Evolutionary conservation across 805 yeast species (phyloP).

Genomic region (Yarrowia alimentaria): DNA sequence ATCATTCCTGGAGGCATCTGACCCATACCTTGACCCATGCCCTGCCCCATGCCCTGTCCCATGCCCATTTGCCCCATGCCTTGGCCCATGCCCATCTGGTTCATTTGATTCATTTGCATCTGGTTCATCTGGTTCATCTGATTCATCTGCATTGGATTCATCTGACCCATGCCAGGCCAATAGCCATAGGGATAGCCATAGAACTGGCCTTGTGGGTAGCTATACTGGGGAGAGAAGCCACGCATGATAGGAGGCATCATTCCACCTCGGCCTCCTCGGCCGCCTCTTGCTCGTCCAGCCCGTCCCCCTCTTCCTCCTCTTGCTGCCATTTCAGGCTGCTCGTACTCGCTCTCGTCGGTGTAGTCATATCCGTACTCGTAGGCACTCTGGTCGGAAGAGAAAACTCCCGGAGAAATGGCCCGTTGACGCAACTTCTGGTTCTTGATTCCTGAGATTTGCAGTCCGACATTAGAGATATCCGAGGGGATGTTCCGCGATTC

Average conservation of each 20-base stretch:
- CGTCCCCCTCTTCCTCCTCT: slow-evolving; percentile 6
- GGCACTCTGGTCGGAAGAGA: slow-evolving; percentile 12
- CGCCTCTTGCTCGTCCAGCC: slow-evolving; percentile 1
- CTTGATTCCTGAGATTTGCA: slow-evolving; percentile 7
- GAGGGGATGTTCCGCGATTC: slow-evolving; percentile 8
- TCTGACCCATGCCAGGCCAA: slow-evolving; percentile 21
- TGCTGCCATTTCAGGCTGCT: background rate
- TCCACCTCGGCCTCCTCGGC: background rate
- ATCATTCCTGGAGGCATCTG: background rate
- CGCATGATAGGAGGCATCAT: slow-evolving; percentile 1
- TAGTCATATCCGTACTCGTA: slow-evolving; percentile 17
- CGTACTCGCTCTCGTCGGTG: slow-evolving; percentile 24
- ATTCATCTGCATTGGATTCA: too few relatives aligned
- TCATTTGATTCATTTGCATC: too few relatives aligned
- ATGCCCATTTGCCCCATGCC: background rate
- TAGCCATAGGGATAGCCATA: slow-evolving; percentile 7
- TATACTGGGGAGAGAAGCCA: background rate
- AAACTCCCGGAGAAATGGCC: slow-evolving; percentile 8
- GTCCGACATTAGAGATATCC: slow-evolving; percentile 4
- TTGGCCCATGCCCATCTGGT: slow-evolving; percentile 8
- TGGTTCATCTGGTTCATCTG: too few relatives aligned
- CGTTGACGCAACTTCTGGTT: background rate
- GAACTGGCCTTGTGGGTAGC: slow-evolving; percentile 5
- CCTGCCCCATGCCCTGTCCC: slow-evolving; percentile 20
- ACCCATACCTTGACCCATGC: background rate